Base-by-base conservation (phyloP, 2,329 filamentous ascomycete genomes). In the Talaromyces albobiverticillius region DNA sequence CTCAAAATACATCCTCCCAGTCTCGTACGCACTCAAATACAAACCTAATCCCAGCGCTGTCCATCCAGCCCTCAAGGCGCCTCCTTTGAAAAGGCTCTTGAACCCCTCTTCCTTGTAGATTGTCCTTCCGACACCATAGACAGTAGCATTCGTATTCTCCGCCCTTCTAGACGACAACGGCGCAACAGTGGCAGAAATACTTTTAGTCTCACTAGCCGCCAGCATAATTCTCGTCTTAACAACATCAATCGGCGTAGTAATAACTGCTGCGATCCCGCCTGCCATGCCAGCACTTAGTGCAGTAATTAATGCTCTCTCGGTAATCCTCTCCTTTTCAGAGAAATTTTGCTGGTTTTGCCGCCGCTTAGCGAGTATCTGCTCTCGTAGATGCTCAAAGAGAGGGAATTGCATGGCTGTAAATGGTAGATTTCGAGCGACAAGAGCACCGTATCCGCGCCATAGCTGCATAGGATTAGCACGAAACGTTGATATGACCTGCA, bases 221-320 rank as follows among this genome's bases (percentile, higher is more conserved):
- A 96, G 76, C 91, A 95, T 96, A 72, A 95, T 88, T 47, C 89
- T 76, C 59, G 91, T 95, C 76, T 96, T 95, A 22, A 96, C 82
- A 9, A 95, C 90, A 70, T 96, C 92, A 53, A 91, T 84, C 0
- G 92, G 92, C 48, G 91, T 95, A 1, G 91, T 96, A n/a, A 94
- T 69, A 9, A 89, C 81, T 1, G 91, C 88, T 0, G 90, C 86
- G 8, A 93, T 69, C 5, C 84, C 83, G 0, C 91, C 91, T 0
- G 90, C 89, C 14, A 80, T 69, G 2, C 86, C 89, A 0, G 90
- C 91, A 65, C 88, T 89, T 3, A 81, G 54, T 0, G 87, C 90
- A 1, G 89, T 94, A 41, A 93, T 82, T 2, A 81, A 54, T 0
- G 84, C 89, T 22, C 85, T 86, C 71, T 93, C 87, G 4, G 83